These are phyloP conservation scores for Colletotrichum liriopes DNA, from an alignment of 2,329 filamentous ascomycete species.

Conservation along the genomic window DNA sequence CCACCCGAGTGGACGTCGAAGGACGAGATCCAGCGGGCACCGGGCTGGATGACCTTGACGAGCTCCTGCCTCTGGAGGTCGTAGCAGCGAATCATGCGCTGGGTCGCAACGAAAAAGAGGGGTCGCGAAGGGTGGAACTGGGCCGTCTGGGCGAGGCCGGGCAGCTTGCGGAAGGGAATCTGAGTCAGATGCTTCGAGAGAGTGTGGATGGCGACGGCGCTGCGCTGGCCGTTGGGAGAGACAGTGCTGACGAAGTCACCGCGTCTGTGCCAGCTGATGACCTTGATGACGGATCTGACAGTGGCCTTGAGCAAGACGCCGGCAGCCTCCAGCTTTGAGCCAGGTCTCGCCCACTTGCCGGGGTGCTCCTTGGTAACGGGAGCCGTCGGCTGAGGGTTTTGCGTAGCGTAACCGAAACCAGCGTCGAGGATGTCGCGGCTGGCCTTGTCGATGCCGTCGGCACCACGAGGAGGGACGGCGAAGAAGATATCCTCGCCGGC, in stretches of 20 bases:
- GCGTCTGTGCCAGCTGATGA: constrained; percentile 92
- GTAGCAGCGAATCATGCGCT: constrained; percentile 93
- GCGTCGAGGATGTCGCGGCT: constrained; percentile 85
- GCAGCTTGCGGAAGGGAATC: constrained; percentile 86
- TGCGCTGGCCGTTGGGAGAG: constrained; percentile 82
- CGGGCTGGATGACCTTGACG: constrained; percentile 93
- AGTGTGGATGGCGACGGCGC: constrained; percentile 93
- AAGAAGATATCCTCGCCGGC: constrained; percentile 90
- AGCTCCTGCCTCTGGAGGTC: constrained; percentile 93
- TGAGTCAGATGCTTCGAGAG: constrained; percentile 96
- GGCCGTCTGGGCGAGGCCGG: constrained; percentile 86
- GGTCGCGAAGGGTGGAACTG: constrained; percentile 96
- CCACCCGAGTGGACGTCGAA: constrained; percentile 95
- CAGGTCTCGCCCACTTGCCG: constrained; percentile 88
- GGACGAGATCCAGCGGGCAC: constrained; percentile 92
- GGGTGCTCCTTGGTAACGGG: constrained; percentile 79
- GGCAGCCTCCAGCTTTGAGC: constrained; percentile 79
- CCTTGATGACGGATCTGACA: constrained; percentile 86
- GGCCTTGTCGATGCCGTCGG: constrained; percentile 79
- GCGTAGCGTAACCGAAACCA: constrained; percentile 94
- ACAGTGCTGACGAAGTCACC: constrained; percentile 97
- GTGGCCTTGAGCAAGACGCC: constrained; percentile 87
- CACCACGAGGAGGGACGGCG: constrained; percentile 82
- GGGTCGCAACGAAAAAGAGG: constrained; percentile 95
- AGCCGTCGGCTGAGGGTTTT: constrained; percentile 70